phyloP scores from a whole-genome alignment of 352 stramenopile genomes.

The Phytopythium montanum region DNA sequence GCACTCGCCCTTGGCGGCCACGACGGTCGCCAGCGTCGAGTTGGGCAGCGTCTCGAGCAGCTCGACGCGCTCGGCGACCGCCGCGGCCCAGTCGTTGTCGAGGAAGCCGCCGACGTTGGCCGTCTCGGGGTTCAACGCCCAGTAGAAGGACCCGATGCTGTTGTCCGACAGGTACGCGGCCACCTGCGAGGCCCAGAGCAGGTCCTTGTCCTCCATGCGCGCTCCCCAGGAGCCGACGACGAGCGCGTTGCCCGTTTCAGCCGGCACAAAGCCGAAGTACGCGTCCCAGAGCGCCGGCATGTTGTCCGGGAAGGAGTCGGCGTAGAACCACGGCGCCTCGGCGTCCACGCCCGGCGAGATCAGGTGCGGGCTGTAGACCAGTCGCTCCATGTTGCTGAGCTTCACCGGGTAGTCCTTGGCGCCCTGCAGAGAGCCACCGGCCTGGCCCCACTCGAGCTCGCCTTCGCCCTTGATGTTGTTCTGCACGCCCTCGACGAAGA shows the following conservation, averaged over 20 bases:
- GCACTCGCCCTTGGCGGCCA: conserved; percentile 42
- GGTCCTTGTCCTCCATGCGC: conserved; percentile 56
- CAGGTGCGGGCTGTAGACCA: conserved; percentile 67
- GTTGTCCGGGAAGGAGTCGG: conserved; percentile 58
- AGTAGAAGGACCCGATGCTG: conserved; percentile 70
- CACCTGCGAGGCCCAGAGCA: conserved; percentile 47
- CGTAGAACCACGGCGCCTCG: conserved; percentile 60
- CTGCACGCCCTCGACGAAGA: conserved; percentile 77
- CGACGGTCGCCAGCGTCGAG: conserved; percentile 30
- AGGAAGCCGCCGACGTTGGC: conserved; percentile 64
- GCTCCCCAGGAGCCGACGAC: conserved; percentile 67
- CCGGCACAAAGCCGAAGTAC: conserved; percentile 65
- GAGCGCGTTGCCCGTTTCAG: conserved; percentile 46
- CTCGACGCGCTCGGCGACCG: conserved; percentile 53
- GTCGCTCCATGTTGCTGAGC: conserved; percentile 60
- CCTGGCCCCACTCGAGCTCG: conserved; percentile 50
- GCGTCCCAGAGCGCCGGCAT: conserved; percentile 64
- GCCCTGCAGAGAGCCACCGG: conserved; percentile 53
- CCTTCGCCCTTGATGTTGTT: conserved; percentile 56
- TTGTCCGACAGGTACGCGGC: conserved; percentile 49
- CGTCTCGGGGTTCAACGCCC: conserved; percentile 74
- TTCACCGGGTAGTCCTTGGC: conserved; percentile 59
- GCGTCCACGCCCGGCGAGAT: conserved; percentile 63
- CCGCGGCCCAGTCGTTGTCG: conserved; percentile 64
- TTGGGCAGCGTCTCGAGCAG: conserved; percentile 37